Conservation (phyloP, 2,329 filamentous ascomycete species). For the Zasmidium angulare region DNA sequence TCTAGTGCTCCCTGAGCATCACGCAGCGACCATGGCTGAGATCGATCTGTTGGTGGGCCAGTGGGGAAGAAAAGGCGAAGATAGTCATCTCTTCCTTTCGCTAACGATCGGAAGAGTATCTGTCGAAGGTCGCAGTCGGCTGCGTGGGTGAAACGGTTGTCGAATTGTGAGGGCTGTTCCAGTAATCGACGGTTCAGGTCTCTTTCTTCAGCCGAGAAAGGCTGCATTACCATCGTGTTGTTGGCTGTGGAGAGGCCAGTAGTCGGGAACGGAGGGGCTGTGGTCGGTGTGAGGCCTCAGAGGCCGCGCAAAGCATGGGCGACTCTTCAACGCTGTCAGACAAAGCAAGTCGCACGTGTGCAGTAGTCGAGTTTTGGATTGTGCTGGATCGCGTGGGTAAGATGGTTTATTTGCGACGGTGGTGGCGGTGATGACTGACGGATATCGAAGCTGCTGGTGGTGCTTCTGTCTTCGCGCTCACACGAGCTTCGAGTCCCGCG, state of each 20-base stretch:
- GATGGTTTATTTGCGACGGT: neutral
- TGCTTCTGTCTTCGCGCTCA: neutral
- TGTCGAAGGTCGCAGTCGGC: slow-evolving; percentile 72
- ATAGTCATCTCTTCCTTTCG: slow-evolving; percentile 71
- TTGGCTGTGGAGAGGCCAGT: neutral
- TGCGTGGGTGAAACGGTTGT: slow-evolving; percentile 71
- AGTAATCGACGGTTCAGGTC: slow-evolving; percentile 81
- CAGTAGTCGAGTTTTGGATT: neutral
- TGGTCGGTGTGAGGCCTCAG: neutral
- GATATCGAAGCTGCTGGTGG: neutral
- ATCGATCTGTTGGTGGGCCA: slow-evolving; percentile 45
- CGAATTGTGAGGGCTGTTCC: slow-evolving; percentile 70
- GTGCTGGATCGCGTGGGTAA: neutral
- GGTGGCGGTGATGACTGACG: slow-evolving; percentile 1
- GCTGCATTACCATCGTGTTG: slow-evolving; percentile 14
- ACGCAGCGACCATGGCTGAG: slow-evolving; percentile 66
- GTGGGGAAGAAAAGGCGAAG: slow-evolving; percentile 79
- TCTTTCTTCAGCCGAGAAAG: slow-evolving; percentile 59
- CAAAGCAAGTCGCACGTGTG: neutral
- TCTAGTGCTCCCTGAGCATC: slow-evolving; percentile 90
- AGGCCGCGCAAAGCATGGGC: neutral
- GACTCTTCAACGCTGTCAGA: neutral
- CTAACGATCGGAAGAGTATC: slow-evolving; percentile 83
- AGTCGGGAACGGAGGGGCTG: neutral
- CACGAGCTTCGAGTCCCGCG: neutral